Conservation (phyloP, 257 asterid species). For the Leonotis leonurus region DNA sequence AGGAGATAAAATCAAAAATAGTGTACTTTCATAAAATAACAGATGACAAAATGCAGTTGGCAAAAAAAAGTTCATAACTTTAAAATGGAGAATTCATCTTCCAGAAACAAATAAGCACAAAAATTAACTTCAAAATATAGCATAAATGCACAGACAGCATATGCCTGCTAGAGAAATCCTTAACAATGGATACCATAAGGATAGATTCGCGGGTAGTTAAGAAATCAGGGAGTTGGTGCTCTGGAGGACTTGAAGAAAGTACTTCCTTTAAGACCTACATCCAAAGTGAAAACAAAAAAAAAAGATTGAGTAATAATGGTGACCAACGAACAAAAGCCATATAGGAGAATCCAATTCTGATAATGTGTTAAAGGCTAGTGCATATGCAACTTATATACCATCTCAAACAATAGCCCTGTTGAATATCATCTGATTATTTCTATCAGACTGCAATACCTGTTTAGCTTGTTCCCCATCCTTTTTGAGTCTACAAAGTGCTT, state of each 20-base stretch:
- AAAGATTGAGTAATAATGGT: slow-evolving; percentile 1
- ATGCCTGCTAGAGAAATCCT: neutral
- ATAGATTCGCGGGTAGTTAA: slow-evolving; percentile 69
- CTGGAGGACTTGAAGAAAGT: slow-evolving; percentile 54
- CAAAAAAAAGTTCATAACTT: too few species aligned
- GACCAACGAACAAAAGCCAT: neutral
- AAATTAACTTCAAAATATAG: neutral
- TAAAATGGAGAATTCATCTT: neutral
- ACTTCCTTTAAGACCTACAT: slow-evolving; percentile 63
- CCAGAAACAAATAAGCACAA: slow-evolving; percentile 3
- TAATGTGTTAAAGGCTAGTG: neutral
- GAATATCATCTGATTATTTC: neutral
- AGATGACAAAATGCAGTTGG: neutral
- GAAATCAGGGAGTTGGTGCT: slow-evolving; percentile 52
- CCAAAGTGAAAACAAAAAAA: slow-evolving; percentile 6
- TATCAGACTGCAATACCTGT: slow-evolving; percentile 40
- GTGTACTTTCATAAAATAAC: neutral
- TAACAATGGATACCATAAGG: slow-evolving; percentile 50
- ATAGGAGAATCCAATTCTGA: neutral
- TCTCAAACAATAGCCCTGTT: neutral
- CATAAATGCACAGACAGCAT: neutral
- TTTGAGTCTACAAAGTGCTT: slow-evolving; percentile 66
- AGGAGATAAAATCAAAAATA: neutral
- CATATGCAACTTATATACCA: neutral
- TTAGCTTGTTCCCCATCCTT: slow-evolving; percentile 74